Conservation (phyloP, 2,329 filamentous ascomycete species). For the Cadophora malorum region DNA sequence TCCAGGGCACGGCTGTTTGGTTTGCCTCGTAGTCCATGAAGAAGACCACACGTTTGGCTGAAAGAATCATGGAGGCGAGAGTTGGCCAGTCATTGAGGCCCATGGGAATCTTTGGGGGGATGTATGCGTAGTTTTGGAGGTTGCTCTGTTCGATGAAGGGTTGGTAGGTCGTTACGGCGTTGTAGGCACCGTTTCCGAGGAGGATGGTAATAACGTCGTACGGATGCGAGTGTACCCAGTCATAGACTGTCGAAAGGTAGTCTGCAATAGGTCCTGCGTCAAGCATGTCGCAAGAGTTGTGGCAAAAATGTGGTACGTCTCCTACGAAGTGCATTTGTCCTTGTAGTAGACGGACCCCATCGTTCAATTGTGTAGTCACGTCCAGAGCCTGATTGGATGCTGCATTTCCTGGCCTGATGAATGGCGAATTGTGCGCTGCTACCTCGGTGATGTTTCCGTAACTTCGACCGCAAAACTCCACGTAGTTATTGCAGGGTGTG, state of each 20-base stretch:
- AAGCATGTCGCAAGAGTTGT: conserved; percentile 81
- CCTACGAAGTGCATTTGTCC: conserved; percentile 69
- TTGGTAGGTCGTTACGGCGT: conserved; percentile 66
- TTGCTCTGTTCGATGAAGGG: conserved; percentile 74
- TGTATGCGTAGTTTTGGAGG: conserved; percentile 75
- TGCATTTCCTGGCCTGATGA: conserved; percentile 71
- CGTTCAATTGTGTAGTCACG: conserved; percentile 76
- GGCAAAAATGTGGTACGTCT: conserved; percentile 76
- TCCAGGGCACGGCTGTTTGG: conserved; percentile 78
- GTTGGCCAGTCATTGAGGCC: conserved; percentile 81
- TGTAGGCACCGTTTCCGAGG: conserved; percentile 82
- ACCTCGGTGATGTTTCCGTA: conserved; percentile 85
- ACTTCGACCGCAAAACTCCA: conserved; percentile 76
- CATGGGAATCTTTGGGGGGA: conserved; percentile 75
- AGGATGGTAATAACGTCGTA: conserved; percentile 90
- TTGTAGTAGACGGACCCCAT: conserved; percentile 72
- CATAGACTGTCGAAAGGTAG: conserved; percentile 71
- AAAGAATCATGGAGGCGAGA: conserved; percentile 75
- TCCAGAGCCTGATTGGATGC: conserved; percentile 76
- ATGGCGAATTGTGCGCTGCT: conserved; percentile 82
- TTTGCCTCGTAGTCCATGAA: conserved; percentile 85
- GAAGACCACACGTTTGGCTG: conserved; percentile 73
- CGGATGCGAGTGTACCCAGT: conserved; percentile 78
- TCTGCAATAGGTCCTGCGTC: conserved; percentile 79
- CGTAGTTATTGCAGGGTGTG: conserved; percentile 78